Evolutionary conservation across 495 filamentous ascomycete genomes (phyloP).

Genomic region (Pyronema omphalodes): DNA sequence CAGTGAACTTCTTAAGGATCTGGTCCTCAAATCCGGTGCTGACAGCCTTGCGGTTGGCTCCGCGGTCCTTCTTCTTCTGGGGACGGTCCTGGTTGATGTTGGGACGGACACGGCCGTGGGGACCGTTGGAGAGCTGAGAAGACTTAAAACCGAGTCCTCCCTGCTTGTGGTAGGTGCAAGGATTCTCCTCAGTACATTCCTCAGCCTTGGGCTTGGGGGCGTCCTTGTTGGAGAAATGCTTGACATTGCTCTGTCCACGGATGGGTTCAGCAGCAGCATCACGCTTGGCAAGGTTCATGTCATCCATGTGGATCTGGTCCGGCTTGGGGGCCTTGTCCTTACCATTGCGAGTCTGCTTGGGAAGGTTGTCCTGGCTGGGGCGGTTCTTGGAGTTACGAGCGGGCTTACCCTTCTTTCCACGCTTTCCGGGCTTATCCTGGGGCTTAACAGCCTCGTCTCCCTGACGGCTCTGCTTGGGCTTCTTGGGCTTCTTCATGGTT

Average conservation of each 20-base stretch:
- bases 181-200: too few species aligned
- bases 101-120: not conserved
- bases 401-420: not conserved
- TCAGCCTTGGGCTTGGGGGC: not conserved
- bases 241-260: too few species aligned
- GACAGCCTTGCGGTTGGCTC: not conserved
- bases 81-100: slow-evolving; percentile 5
- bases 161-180: too few species aligned
- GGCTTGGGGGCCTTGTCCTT: not conserved
- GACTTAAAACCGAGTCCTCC: not conserved
- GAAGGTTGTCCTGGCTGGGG: not conserved
- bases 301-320: not conserved
- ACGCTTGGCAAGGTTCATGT: not conserved
- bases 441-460: not conserved
- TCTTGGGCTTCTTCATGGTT: slow-evolving; percentile 8
- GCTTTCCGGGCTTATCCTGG: not conserved
- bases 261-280: not conserved
- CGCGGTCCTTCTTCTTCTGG: not conserved
- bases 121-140: not conserved
- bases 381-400: not conserved
- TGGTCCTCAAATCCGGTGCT: not conserved
- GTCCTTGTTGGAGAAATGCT: not conserved
- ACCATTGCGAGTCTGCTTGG: not conserved
- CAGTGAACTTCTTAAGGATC: not conserved
- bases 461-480: not conserved